phyloP scores from a whole-genome alignment of 2,329 filamentous ascomycete species.

The Colletotrichum gloeosporioides region DNA sequence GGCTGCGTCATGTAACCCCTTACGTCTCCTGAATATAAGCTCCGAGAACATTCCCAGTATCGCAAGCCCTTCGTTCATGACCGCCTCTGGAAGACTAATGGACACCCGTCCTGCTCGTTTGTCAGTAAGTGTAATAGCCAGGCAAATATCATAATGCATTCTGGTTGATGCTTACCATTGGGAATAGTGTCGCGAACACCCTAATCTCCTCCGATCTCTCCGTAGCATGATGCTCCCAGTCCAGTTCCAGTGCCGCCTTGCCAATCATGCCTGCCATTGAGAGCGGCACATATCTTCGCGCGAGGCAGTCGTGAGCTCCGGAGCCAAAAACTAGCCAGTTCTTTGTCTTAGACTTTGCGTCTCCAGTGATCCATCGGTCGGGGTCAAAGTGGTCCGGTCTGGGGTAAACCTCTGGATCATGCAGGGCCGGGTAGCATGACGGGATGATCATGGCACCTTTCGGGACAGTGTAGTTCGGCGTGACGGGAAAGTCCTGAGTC shows the following conservation, averaged over 20 bases:
- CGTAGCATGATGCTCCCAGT: constrained; percentile 57
- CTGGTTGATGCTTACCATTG: constrained; percentile 43
- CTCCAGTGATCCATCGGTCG: constrained; percentile 57
- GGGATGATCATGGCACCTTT: constrained; percentile 56
- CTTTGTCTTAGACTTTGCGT: constrained; percentile 54
- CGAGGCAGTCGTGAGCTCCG: constrained; percentile 56
- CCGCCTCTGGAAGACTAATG: background rate
- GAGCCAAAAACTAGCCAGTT: constrained; percentile 61
- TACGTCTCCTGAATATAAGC: background rate
- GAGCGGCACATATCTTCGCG: constrained; percentile 53
- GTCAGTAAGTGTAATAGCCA: background rate
- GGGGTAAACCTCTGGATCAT: constrained; percentile 53
- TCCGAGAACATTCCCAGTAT: background rate
- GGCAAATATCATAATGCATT: background rate
- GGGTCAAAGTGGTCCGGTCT: constrained; percentile 53
- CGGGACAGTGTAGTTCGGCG: constrained; percentile 51
- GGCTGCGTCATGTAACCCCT: background rate
- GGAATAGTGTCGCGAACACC: constrained; percentile 55
- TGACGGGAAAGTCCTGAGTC: constrained; percentile 52
- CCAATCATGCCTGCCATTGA: constrained; percentile 58
- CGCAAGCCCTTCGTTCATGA: background rate
- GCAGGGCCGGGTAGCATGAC: constrained; percentile 56
- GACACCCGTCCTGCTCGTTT: background rate
- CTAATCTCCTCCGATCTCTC: constrained; percentile 52
- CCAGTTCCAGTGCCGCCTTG: constrained; percentile 53